A percentile compares a stretch with the other conserved stretches of the same genome.
Conservation (phyloP, 768 basidiomycete genomes). For the Cyathus striatus region DNA sequence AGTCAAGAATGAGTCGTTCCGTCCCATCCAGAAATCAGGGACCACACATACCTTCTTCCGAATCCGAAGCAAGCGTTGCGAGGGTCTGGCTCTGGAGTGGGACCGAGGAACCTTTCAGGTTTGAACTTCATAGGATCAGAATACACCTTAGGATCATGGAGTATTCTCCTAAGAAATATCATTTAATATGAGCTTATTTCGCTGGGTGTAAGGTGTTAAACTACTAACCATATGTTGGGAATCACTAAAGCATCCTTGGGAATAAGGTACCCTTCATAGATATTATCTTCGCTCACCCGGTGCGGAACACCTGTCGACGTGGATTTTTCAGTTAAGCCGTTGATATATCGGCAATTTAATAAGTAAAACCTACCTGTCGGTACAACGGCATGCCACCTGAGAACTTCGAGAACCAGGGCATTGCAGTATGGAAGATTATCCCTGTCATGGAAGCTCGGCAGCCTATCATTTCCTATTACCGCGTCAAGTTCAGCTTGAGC, state of each 20-base stretch:
- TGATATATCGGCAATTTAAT: slow-evolving; percentile 1
- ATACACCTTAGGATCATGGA: slow-evolving; percentile 36
- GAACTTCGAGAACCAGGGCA: slow-evolving; percentile 30
- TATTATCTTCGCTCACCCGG: slow-evolving; percentile 34
- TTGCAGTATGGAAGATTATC: slow-evolving; percentile 35
- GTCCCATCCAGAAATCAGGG: neutral
- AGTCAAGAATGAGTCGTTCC: neutral
- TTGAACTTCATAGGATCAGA: slow-evolving; percentile 38
- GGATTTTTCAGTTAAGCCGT: slow-evolving; percentile 6
- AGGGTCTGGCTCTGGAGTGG: slow-evolving; percentile 37
- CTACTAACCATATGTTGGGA: slow-evolving; percentile 24
- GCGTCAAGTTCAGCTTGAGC: slow-evolving; percentile 40
- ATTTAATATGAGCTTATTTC: neutral
- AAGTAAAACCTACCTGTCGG: slow-evolving; percentile 27
- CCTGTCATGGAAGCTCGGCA: slow-evolving; percentile 34
- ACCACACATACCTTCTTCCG: slow-evolving; percentile 33
- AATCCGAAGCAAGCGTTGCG: slow-evolving; percentile 47
- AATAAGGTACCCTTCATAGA: slow-evolving; percentile 37
- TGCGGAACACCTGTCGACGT: slow-evolving; percentile 34
- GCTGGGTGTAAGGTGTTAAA: neutral
- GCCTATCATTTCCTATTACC: slow-evolving; percentile 33
- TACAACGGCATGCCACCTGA: slow-evolving; percentile 26
- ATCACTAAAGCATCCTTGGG: slow-evolving; percentile 34
- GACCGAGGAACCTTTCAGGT: slow-evolving; percentile 41
- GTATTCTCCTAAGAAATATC: slow-evolving; percentile 26